Evolutionary conservation across 352 stramenopile genomes (phyloP), one percentile per base, ranked within the genome.

Genomic region (Globisporangium megalacanthum): DNA sequence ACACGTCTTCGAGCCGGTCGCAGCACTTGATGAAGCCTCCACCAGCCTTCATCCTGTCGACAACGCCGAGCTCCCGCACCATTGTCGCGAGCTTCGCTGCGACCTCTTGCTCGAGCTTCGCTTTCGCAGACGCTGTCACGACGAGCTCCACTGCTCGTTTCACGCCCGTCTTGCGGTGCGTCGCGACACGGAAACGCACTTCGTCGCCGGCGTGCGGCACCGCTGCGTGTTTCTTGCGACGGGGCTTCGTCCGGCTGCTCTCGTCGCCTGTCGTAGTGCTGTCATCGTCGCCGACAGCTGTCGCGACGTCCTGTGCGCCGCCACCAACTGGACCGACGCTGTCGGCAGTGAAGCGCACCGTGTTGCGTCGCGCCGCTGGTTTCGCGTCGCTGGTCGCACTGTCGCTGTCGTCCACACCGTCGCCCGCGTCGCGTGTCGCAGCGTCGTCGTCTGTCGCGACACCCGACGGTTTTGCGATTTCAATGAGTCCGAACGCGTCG

Each of bases 11-110:
- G 1, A 66, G 69, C 49, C 80, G 79, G 37, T 83, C 72, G 49
- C 75, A 82, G 56, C 83, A 92, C 58, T 75, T 79, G 51, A 92
- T 83, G 56, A 89, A 88, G 36, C 79, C 83, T 33, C 79, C 77
- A 29, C 75, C 67, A 15, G 75, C 58, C 59, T 90, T 90, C 50
- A 89, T 68, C 15, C 69, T 69, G 22, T 75, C 65, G 13, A 92
- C 77, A 2, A 92, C 59, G 14, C 83, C 83, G 9, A 57, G 65
- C 58, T 90, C 79, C 8, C 80, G 79, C 20, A 47, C 68, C 68
- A 90, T 73, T 6, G 62, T 75, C 25, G 61, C 60, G 41, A 92
- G 60, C 50, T 86, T 88, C n/a, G 66, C 60, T 29, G 86, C 78
- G 7, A 92, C 85, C 60, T 83, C 79, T 54, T 85, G 73, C 31